Evolutionary conservation across 2,329 filamentous ascomycete species (phyloP), one percentile per base, ranked within the genome.

Genomic region (Paraphoma sp.): DNA sequence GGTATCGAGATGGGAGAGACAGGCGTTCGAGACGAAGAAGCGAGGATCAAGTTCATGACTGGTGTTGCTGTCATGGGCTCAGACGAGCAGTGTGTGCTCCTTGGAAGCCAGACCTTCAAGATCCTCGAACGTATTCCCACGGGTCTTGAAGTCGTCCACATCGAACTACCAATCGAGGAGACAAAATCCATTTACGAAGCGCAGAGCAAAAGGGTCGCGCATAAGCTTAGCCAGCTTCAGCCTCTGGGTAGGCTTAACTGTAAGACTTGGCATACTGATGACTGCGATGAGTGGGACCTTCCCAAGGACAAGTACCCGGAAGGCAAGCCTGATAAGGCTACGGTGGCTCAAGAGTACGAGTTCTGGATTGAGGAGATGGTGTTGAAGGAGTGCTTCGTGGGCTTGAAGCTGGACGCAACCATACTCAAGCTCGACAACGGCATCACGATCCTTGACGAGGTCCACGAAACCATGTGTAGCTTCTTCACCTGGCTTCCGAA

Each of bases 351-450:
- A 43, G 81, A 80, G 45, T 76, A 80, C 59, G 71, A 73, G 11
- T 88, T 96, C 62, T 86, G 90, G 68, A 70, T 97, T 3, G 93
- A 97, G 57, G 83, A 86, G 28, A 74, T 82, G 4, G 72, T 86
- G 2, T 76, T 90, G 16, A 57, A 79, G 29, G 79, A 85, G 53
- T 85, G 90, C 68, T 84, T 85, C 56, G 74, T 83, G 0, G 91
- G 92, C 0, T 75, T 82, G 76, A 82, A 80, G 70, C 69, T 83
- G 46, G 67, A 77, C 36, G 79, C 70, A 6, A 64, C 50, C 12
- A 59, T 75, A 16, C 30, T 75, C 29, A 63, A 59, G 2, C 57
- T 75, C 7, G 57, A 63, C 4, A 60, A 60, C 29, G 68, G 65
- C 31, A 59, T 76, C 42, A 63, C 47, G 8, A 64, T 76, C n/a